A percentile compares a stretch with the other conserved stretches of the same genome.
Conservation (phyloP, 306 rosid genomes). For the Acacia acuminata region DNA sequence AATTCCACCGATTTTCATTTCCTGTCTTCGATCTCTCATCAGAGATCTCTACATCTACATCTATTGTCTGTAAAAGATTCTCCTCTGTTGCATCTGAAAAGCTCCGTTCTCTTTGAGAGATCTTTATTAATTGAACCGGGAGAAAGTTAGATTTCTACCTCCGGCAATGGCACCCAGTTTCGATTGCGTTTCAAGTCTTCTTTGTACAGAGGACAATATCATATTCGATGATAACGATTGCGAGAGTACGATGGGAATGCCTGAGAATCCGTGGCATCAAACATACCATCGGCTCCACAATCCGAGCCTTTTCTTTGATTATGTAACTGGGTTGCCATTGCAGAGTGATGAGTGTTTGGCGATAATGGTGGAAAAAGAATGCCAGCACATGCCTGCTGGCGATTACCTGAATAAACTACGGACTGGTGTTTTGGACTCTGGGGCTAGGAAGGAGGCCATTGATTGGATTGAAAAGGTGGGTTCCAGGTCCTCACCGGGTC, state of each 20-base stretch:
- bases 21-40: not conserved
- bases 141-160: constrained; percentile 11
- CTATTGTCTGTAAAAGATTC: constrained; percentile 13
- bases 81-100: constrained; percentile 20
- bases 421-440: constrained; percentile 69
- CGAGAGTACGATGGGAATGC: constrained; percentile 40
- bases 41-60: constrained; percentile 20
- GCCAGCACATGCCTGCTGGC: constrained; percentile 52
- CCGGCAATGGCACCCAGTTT: constrained; percentile 88
- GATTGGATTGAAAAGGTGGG: constrained; percentile 92
- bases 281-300: constrained; percentile 36
- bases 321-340: constrained; percentile 54
- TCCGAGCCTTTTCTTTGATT: constrained; percentile 26
- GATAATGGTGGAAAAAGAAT: constrained; percentile 65
- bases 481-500: constrained; percentile 31
- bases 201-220: constrained; percentile 71
- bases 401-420: constrained; percentile 62
- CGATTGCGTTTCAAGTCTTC: constrained; percentile 74
- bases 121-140: not conserved
- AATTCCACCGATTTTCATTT: constrained; percentile 33
- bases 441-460: constrained; percentile 68
- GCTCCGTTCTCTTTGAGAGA: constrained; percentile 7
- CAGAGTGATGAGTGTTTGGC: constrained; percentile 74
- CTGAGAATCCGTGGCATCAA: constrained; percentile 40
- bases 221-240: constrained; percentile 58